Percentiles rank a stretch among this genome's conserved stretches.
Conservation (phyloP, 805 yeast genomes). For the Candida suzukii region DNA sequence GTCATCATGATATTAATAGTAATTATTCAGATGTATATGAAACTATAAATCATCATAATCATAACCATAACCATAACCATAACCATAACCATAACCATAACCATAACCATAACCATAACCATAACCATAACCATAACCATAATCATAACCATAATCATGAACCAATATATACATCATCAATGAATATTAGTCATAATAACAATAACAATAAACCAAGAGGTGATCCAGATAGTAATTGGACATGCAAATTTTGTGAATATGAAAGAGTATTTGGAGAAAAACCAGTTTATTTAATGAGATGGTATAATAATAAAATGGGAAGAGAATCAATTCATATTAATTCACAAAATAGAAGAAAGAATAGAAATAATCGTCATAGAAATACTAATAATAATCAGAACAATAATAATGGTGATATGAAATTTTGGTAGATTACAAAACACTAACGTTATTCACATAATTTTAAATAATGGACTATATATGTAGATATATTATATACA, state of each 20-base stretch:
- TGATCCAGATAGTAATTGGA: slow-evolving; percentile 15
- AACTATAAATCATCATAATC: background rate
- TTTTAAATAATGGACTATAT: no score
- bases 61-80: background rate
- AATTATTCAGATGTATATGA: background rate
- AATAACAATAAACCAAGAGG: slow-evolving; percentile 3
- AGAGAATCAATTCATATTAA: slow-evolving; percentile 7
- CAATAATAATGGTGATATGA: no score
- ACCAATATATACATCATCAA: no score
- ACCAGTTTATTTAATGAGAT: slow-evolving; percentile 37
- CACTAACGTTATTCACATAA: no score
- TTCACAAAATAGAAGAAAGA: background rate
- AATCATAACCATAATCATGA: background rate
- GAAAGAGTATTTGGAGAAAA: slow-evolving; percentile 39
- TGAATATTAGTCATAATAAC: no score
- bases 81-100: background rate
- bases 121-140: background rate
- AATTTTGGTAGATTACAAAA: no score
- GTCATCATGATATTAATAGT: no score
- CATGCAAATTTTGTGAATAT: slow-evolving; percentile 43
- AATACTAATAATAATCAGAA: no score
- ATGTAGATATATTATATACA: no score
- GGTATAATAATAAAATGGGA: slow-evolving; percentile 32
- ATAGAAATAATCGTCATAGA: background rate
- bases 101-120: background rate